Conservation (phyloP, 108 stramenopile genomes). For the Cyclotella cryptica region DNA sequence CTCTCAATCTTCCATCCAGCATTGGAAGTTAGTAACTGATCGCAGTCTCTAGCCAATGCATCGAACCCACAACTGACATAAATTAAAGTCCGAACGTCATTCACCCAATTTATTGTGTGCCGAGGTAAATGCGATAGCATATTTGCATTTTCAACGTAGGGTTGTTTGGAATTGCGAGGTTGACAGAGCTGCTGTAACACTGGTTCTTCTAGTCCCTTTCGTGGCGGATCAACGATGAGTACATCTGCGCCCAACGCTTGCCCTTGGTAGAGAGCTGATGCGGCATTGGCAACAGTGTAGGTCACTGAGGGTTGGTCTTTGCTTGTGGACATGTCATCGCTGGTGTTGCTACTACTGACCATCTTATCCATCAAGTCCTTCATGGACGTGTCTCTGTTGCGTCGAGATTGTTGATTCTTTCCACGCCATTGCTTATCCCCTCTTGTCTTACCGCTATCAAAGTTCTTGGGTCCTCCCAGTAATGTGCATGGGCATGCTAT, state of each 20-base stretch:
- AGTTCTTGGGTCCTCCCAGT: conserved; percentile 42
- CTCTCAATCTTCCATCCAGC: conserved; percentile 91
- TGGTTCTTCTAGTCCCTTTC: conserved; percentile 88
- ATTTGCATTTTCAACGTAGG: conserved; percentile 62
- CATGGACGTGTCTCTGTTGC: conserved; percentile 32
- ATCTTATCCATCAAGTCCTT: conserved; percentile 52
- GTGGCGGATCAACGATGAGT: conserved; percentile 95
- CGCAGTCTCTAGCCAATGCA: conserved; percentile 92
- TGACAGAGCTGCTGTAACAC: conserved; percentile 85
- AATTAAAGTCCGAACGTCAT: conserved; percentile 84
- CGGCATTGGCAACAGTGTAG: conserved; percentile 78
- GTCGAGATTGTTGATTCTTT: conserved; percentile 8
- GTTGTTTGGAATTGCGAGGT: conserved; percentile 72
- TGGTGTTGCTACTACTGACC: conserved; percentile 20
- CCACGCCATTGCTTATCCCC: conserved; percentile 41
- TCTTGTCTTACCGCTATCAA: conserved; percentile 32
- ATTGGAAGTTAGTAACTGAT: conserved; percentile 65
- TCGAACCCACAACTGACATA: conserved; percentile 99
- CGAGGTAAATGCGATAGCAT: conserved; percentile 58
- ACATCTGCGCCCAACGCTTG: conserved; percentile 91
- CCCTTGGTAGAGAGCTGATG: conserved; percentile 78
- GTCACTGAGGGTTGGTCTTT: conserved; percentile 45
- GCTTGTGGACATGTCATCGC: conserved; percentile 19
- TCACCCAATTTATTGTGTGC: conserved; percentile 73
- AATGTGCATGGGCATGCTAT: conserved; percentile 50